These are phyloP conservation scores for Globisporangium alternatum DNA, from an alignment of 352 stramenopile genomes.

Conservation along the genomic window DNA sequence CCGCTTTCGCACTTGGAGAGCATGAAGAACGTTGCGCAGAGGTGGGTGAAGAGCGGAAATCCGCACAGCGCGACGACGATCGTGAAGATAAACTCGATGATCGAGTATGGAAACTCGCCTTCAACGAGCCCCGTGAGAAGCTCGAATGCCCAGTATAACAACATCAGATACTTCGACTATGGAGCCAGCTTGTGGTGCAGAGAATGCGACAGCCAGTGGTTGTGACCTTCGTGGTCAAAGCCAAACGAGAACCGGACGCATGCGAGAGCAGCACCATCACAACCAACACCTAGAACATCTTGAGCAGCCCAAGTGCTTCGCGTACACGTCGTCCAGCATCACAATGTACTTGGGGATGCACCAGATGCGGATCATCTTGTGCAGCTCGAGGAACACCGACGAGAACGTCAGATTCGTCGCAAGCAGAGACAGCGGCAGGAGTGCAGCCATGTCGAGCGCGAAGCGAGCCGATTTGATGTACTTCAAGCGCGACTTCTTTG, in stretches of 20 bases:
- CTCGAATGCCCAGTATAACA: conserved; percentile 60
- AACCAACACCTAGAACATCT: conserved; percentile 65
- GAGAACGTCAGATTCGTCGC: conserved; percentile 15
- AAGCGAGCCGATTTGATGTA: conserved; percentile 60
- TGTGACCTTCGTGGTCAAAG: conserved; percentile 37
- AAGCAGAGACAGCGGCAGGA: conserved; percentile 45
- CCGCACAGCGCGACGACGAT: conserved; percentile 61
- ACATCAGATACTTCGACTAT: conserved; percentile 50
- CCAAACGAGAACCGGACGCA: conserved; percentile 59
- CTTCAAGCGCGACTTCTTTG: conserved; percentile 39
- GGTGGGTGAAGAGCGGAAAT: conserved; percentile 66
- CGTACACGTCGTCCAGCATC: conserved; percentile 55
- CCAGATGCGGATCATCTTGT: conserved; percentile 52
- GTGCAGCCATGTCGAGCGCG: conserved; percentile 39
- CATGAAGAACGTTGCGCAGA: conserved; percentile 75
- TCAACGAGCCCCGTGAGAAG: conserved; percentile 65
- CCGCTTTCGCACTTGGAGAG: conserved; percentile 75
- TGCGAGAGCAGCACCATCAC: conserved; percentile 43
- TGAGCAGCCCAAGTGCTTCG: conserved; percentile 55
- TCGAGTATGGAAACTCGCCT: conserved; percentile 48
- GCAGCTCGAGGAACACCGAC: conserved; percentile 53
- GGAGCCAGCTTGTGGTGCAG: conserved; percentile 11
- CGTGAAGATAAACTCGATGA: conserved; percentile 56
- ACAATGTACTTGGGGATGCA: conserved; percentile 53
- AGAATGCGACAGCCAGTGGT: conserved; percentile 47